Evolutionary conservation across 805 yeast genomes (phyloP).

Genomic region (Spathaspora hagerdaliae): DNA sequence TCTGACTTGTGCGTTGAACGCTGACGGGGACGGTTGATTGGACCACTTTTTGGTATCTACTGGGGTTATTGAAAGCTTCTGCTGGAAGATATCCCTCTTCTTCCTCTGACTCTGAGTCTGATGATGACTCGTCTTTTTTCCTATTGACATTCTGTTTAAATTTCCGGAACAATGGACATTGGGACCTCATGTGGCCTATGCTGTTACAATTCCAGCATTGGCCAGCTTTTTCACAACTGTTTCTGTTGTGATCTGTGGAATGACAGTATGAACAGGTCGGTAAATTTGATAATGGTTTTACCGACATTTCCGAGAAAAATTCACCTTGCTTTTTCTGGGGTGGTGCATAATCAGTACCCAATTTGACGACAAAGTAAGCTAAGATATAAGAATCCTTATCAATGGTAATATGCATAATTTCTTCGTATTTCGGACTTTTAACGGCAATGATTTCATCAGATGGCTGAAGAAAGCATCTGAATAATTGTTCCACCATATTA

Average conservation of each 20-base stretch:
- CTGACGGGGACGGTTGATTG: background rate
- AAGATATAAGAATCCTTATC: background rate
- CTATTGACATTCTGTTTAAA: too few species aligned
- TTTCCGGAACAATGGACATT: too few species aligned
- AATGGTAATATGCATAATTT: background rate
- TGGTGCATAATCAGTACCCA: background rate
- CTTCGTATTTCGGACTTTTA: background rate
- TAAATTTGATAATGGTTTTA: background rate
- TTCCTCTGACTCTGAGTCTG: background rate
- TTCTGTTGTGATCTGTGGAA: background rate
- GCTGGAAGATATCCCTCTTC: background rate
- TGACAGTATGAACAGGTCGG: background rate
- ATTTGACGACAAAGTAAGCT: background rate
- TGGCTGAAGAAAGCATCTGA: background rate
- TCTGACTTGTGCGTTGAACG: background rate
- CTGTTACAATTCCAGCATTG: background rate
- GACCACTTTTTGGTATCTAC: background rate
- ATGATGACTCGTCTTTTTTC: background rate
- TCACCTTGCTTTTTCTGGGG: background rate
- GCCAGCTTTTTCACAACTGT: background rate
- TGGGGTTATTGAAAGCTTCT: background rate
- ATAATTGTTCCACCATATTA: background rate
- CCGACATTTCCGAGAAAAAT: background rate
- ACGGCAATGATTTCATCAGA: background rate
- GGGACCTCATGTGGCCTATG: background rate